These are phyloP conservation scores for Eucalyptus polybractea DNA, from an alignment of 345 rosid genomes.

Conservation along the genomic window DNA sequence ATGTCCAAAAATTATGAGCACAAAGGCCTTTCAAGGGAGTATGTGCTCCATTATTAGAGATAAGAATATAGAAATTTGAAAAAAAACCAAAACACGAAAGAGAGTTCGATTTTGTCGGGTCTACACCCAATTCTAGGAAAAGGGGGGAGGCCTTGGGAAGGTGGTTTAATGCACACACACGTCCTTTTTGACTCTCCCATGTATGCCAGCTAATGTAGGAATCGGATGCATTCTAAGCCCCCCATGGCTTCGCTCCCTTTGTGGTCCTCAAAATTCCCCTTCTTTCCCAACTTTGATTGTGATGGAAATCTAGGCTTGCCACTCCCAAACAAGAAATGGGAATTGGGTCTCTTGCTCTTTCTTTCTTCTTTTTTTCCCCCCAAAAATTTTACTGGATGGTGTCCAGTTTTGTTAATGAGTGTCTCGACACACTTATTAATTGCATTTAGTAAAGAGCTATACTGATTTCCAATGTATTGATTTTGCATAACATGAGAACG, in stretches of 20 bases:
- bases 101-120: background rate
- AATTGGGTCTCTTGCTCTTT: background rate
- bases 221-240: background rate
- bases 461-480: too few species aligned
- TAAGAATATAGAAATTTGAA: background rate
- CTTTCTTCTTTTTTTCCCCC: background rate
- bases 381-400: background rate
- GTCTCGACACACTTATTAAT: rapidly evolving
- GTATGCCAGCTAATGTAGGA: background rate
- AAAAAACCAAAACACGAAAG: background rate
- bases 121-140: background rate
- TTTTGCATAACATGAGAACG: too few species aligned
- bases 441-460: too few species aligned
- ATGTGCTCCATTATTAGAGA: background rate
- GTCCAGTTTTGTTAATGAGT: background rate
- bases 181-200: background rate
- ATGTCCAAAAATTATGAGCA: background rate
- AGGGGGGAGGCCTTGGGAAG: background rate
- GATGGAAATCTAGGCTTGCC: background rate
- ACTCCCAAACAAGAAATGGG: background rate
- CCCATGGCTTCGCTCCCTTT: background rate
- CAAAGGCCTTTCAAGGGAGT: background rate
- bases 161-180: background rate
- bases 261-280: background rate
- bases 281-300: background rate